Conservation (phyloP, 2,329 filamentous ascomycete genomes). For the Nannizziopsis barbatae region DNA sequence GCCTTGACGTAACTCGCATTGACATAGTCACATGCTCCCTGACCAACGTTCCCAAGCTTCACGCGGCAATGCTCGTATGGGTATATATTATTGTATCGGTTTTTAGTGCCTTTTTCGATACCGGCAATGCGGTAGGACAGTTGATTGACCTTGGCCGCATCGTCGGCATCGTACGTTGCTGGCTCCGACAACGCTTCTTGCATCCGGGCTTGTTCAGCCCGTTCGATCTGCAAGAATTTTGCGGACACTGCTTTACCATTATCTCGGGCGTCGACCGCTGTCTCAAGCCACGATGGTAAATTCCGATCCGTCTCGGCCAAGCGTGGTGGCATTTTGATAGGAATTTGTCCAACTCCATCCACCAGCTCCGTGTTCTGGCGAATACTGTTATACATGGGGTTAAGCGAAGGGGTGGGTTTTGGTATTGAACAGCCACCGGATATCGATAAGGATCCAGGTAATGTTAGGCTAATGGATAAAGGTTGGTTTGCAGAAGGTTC, state of each 20-base stretch:
- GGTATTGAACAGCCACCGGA: constrained; percentile 80
- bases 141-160: constrained; percentile 30
- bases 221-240: constrained; percentile 73
- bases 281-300: constrained; percentile 67
- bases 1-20: constrained; percentile 84
- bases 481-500: constrained; percentile 31
- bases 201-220: constrained; percentile 84
- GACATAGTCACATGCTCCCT: constrained; percentile 77
- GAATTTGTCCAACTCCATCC: constrained; percentile 76
- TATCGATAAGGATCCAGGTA: constrained; percentile 40
- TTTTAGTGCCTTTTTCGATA: constrained; percentile 89
- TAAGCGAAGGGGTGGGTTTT: constrained; percentile 51
- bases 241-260: constrained; percentile 71
- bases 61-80: constrained; percentile 92
- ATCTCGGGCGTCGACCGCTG: constrained; percentile 55
- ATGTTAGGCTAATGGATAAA: constrained; percentile 41
- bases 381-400: constrained; percentile 93
- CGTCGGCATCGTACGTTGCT: constrained; percentile 46
- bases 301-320: constrained; percentile 41
- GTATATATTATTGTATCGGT: constrained; percentile 95
- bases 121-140: constrained; percentile 63
- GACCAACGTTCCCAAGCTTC: constrained; percentile 55
- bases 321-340: constrained; percentile 47
- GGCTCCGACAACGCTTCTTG: constrained; percentile 57
- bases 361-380: constrained; percentile 93